These are phyloP conservation scores for Cutaneotrichosporon sp. DNA, from an alignment of 1,284 basidiomycete species.

Conservation along the genomic window DNA sequence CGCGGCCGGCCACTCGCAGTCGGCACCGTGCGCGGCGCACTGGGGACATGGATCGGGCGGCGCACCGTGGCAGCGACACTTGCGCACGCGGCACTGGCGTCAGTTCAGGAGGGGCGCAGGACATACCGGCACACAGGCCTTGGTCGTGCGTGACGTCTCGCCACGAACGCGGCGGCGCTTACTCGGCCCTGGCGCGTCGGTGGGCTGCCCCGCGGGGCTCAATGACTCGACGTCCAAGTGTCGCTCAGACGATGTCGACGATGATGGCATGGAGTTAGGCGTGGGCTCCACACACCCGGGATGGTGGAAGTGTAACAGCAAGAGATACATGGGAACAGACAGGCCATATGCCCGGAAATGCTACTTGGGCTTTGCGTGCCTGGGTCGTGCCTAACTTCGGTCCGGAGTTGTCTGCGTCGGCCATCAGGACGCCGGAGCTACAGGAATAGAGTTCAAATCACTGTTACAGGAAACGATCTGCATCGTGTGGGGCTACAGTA, in stretches of 20 bases:
- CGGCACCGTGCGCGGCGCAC: conserved; percentile 18
- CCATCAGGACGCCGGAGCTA: too few species aligned
- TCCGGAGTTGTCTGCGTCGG: not conserved
- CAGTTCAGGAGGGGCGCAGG: not conserved
- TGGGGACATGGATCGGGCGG: conserved; percentile 25
- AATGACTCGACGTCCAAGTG: too few species aligned
- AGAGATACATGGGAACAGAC: not conserved
- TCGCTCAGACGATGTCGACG: too few species aligned
- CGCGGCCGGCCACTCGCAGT: conserved; percentile 23
- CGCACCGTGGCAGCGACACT: conserved; percentile 22
- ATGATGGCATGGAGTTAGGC: too few species aligned
- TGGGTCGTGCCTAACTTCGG: not conserved
- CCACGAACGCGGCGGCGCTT: not conserved
- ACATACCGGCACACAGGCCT: not conserved
- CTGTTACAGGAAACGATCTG: too few species aligned
- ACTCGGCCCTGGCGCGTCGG: too few species aligned
- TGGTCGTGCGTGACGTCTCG: not conserved
- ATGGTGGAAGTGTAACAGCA: not conserved
- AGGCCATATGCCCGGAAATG: not conserved
- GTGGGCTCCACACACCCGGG: too few species aligned
- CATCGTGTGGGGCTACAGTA: not conserved
- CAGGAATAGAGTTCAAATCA: too few species aligned
- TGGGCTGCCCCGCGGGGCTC: too few species aligned
- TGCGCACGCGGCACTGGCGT: conserved; percentile 23
- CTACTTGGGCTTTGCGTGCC: not conserved